Conservation (phyloP, 1,284 basidiomycete species). For the Trametes versicolor region DNA sequence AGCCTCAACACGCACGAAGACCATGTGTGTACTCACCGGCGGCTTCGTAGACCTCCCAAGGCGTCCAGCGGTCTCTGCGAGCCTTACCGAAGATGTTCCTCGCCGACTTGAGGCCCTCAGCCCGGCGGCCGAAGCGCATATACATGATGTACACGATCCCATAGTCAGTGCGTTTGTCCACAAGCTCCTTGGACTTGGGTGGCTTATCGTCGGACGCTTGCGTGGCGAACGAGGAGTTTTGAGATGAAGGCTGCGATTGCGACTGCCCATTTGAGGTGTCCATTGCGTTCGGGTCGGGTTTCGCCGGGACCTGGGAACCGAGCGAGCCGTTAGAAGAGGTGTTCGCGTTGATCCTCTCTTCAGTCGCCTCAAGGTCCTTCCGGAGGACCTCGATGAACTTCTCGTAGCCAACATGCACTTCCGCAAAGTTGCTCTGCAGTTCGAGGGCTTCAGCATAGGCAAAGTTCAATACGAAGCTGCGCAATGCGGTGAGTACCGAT, state of each 20-base stretch:
- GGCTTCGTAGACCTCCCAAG: conserved; percentile 96
- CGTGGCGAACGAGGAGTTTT: conserved; percentile 51
- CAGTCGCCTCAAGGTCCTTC: conserved; percentile 77
- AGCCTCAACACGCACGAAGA: conserved; percentile 14
- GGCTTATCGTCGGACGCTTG: conserved; percentile 57
- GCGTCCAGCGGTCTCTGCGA: conserved; percentile 84
- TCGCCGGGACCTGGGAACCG: conserved; percentile 32
- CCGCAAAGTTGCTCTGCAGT: conserved; percentile 66
- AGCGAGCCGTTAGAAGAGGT: conserved; percentile 49
- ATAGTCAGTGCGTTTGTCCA: conserved; percentile 72
- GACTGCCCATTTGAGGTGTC: conserved; percentile 16
- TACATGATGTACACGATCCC: conserved; percentile 85
- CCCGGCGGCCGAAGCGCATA: conserved; percentile 91
- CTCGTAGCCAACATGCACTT: conserved; percentile 76
- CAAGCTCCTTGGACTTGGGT: conserved; percentile 60
- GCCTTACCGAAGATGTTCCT: conserved; percentile 87
- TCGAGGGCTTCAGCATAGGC: conserved; percentile 91
- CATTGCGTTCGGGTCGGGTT: conserved; percentile 17
- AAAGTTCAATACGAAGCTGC: conserved; percentile 89
- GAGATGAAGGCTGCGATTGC: conserved; percentile 32
- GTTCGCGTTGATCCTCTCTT: conserved; percentile 57
- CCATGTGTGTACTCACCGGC: conserved; percentile 66
- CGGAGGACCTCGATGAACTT: conserved; percentile 78
- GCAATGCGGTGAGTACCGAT: conserved; percentile 10
- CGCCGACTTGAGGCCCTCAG: conserved; percentile 85